phyloP scores from a whole-genome alignment of 2,329 filamentous ascomycete species.

The Pezicula rhizophila region DNA sequence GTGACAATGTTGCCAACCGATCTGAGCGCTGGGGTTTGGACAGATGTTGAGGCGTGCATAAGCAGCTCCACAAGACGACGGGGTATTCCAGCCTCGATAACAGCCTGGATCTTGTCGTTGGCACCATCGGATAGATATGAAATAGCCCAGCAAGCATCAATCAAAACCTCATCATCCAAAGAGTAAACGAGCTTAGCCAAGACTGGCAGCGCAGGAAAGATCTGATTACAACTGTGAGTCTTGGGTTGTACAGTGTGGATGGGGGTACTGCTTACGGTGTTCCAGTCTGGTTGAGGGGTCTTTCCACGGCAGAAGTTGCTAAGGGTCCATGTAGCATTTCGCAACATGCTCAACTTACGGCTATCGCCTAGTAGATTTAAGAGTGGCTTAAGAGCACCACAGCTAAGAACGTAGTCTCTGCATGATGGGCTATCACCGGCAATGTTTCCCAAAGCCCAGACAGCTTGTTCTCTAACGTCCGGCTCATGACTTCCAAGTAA shows the following conservation, averaged over 20 bases:
- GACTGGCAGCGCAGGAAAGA: constrained; percentile 88
- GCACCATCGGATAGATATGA: constrained; percentile 96
- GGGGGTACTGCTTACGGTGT: constrained; percentile 60
- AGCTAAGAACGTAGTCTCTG: constrained; percentile 91
- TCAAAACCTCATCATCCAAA: constrained; percentile 94
- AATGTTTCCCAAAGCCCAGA: constrained; percentile 98
- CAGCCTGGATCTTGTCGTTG: constrained; percentile 98
- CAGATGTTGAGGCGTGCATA: constrained; percentile 96
- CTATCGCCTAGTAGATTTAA: constrained; percentile 89
- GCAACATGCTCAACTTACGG: constrained; percentile 97
- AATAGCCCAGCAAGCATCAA: constrained; percentile 99
- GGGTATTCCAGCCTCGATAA: constrained; percentile 96
- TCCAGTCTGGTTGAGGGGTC: constrained; percentile 97
- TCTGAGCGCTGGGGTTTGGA: constrained; percentile 93
- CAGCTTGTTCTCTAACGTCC: constrained; percentile 95
- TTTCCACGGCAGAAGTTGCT: constrained; percentile 99
- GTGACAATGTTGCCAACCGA: constrained; percentile 99
- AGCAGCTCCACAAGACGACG: constrained; percentile 93
- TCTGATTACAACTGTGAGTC: constrained; percentile 48
- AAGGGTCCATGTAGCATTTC: constrained; percentile 97
- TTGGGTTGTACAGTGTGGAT: constrained; percentile 9
- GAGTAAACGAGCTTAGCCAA: constrained; percentile 97
- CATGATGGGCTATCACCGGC: constrained; percentile 96
- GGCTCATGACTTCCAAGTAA: constrained; percentile 91
- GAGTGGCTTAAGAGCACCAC: constrained; percentile 84